These are phyloP conservation scores for Vaccinium corymbosum DNA, from an alignment of 148 eudicot species.

Conservation along the genomic window DNA sequence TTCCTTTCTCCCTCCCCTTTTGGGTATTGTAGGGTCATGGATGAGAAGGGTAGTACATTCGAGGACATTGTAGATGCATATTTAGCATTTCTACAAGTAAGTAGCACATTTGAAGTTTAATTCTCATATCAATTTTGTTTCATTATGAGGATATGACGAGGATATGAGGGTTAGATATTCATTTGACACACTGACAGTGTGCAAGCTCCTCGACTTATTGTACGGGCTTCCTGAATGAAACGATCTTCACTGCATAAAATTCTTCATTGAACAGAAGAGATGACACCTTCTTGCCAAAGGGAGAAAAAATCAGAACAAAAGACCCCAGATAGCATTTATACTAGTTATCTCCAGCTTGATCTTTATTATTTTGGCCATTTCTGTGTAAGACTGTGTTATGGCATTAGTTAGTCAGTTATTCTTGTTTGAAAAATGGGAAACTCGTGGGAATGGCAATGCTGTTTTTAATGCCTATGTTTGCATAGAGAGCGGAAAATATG, in stretches of 20 bases:
- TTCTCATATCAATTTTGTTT: conserved; percentile 1
- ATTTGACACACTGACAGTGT: background rate
- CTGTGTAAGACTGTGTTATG: background rate
- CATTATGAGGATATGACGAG: background rate
- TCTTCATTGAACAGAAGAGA: background rate
- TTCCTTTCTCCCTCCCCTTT: background rate
- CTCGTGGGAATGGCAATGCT: no score
- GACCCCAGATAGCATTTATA: background rate
- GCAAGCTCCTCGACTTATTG: background rate
- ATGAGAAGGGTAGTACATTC: conserved; percentile 51
- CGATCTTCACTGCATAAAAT: background rate
- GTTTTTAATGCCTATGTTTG: background rate
- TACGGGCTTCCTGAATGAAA: conserved; percentile 2
- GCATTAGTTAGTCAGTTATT: background rate
- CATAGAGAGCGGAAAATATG: background rate
- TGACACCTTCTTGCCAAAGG: background rate
- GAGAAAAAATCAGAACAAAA: background rate
- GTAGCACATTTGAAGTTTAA: conserved; percentile 6
- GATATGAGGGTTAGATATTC: background rate
- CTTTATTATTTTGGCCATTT: background rate
- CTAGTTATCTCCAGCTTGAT: conserved; percentile 6
- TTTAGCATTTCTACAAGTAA: conserved; percentile 88
- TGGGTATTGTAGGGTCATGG: conserved; percentile 52
- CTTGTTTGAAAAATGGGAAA: background rate
- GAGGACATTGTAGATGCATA: conserved; percentile 93